Evolutionary conservation across 2,329 filamentous ascomycete genomes (phyloP).

Genomic region (Pseudogymnoascus sp.): DNA sequence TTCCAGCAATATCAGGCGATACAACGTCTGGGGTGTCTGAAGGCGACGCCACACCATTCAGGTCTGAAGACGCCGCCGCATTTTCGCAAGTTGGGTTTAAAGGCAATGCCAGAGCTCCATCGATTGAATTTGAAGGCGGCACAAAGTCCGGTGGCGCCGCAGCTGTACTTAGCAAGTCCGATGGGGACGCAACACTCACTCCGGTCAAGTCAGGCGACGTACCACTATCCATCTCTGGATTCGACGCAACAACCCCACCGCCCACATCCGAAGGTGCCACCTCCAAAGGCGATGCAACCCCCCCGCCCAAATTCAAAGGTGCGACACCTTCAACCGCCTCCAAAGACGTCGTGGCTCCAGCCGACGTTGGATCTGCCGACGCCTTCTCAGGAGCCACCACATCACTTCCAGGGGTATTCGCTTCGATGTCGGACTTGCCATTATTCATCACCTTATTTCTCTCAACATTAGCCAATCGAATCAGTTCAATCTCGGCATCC

Average conservation of each 20-base stretch:
- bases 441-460: slow-evolving; percentile 48
- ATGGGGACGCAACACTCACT: not conserved
- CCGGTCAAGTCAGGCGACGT: not conserved
- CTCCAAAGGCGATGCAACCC: not conserved
- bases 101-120: not conserved
- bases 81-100: not conserved
- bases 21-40: not conserved
- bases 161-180: not conserved
- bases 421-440: slow-evolving; percentile 32
- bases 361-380: not conserved
- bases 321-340: not conserved
- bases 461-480: slow-evolving; percentile 48
- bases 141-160: not conserved
- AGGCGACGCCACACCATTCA: not conserved
- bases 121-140: not conserved
- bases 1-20: not conserved
- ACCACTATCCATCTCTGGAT: not conserved
- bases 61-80: not conserved
- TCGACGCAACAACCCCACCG: not conserved
- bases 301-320: not conserved
- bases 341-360: not conserved
- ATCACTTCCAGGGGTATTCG: not conserved
- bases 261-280: not conserved
- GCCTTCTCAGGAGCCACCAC: not conserved
- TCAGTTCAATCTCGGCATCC: slow-evolving; percentile 54